A percentile compares a stretch with the other conserved stretches of the same genome.
These are phyloP conservation scores for Gossypium raimondii DNA, from an alignment of 345 rosid genomes.

Conservation along the genomic window DNA sequence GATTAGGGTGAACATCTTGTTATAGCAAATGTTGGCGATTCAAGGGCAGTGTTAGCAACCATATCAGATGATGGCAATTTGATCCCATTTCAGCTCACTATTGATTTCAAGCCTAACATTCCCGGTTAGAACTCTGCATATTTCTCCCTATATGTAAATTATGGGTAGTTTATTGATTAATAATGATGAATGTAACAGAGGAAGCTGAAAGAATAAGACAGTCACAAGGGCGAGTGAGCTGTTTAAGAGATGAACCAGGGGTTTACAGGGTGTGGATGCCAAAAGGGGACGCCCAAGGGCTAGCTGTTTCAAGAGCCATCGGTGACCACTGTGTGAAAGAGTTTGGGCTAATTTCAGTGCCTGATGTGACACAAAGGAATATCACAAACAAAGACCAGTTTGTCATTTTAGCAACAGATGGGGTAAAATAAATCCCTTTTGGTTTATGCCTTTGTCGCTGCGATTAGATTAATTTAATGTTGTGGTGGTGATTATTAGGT, in stretches of 20 bases:
- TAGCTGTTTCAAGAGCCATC: conserved; percentile 76
- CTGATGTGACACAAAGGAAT: conserved; percentile 55
- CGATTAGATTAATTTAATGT: no score
- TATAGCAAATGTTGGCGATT: conserved; percentile 78
- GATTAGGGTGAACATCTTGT: conserved; percentile 60
- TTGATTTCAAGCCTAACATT: conserved; percentile 77
- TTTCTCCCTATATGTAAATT: no score
- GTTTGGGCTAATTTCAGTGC: conserved; percentile 73
- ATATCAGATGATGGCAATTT: conserved; percentile 26
- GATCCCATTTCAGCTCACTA: conserved; percentile 68
- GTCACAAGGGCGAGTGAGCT: conserved; percentile 59
- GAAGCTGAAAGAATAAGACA: conserved; percentile 73
- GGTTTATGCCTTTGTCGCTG: no score
- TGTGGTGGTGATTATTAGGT: conserved; percentile 33
- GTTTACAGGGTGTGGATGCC: conserved; percentile 78
- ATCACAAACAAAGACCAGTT: conserved; percentile 63
- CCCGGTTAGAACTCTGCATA: conserved; percentile 38
- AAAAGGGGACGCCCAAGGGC: conserved; percentile 51
- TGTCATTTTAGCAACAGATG: conserved; percentile 77
- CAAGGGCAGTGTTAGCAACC: conserved; percentile 64
- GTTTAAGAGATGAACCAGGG: conserved; percentile 76
- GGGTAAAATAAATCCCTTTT: conserved; percentile 33
- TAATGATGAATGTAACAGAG: conserved; percentile 33
- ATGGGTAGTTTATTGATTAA: no score
- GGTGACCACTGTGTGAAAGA: conserved; percentile 88